phyloP scores from a whole-genome alignment of 805 yeast genomes.

The Diddensiella santjacobensis region DNA sequence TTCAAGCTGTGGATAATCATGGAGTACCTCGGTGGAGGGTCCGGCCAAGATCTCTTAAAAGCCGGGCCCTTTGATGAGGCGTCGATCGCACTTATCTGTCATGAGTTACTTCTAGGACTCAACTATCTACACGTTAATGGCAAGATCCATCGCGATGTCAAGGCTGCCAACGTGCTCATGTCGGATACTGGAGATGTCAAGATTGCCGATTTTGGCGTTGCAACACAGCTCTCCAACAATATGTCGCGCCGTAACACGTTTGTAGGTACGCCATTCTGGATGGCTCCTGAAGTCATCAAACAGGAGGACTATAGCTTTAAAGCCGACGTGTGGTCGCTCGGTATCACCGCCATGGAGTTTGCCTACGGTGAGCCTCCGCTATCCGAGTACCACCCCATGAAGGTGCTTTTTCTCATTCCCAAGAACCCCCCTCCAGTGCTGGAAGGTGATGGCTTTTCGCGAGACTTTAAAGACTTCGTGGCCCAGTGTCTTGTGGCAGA shows the following conservation, averaged over 20 bases:
- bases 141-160: slow-evolving; percentile 85
- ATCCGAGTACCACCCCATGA: slow-evolving; percentile 51
- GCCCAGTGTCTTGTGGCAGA: slow-evolving; percentile 64
- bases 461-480: slow-evolving; percentile 67
- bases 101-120: slow-evolving; percentile 57
- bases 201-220: slow-evolving; percentile 94
- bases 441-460: slow-evolving; percentile 35
- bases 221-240: slow-evolving; percentile 67
- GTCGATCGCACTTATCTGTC: slow-evolving; percentile 49
- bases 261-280: slow-evolving; percentile 73
- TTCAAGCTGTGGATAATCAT: slow-evolving; percentile 73
- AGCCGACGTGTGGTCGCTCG: slow-evolving; percentile 79
- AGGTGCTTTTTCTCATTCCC: slow-evolving; percentile 50
- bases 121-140: slow-evolving; percentile 65
- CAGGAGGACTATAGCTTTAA: slow-evolving; percentile 72
- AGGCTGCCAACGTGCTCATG: slow-evolving; percentile 84
- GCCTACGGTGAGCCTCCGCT: slow-evolving; percentile 72
- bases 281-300: slow-evolving; percentile 97
- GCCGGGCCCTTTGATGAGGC: slow-evolving; percentile 51
- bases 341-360: slow-evolving; percentile 72
- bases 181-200: slow-evolving; percentile 72
- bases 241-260: slow-evolving; percentile 46
- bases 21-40: slow-evolving; percentile 80
- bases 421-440: slow-evolving; percentile 46
- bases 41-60: slow-evolving; percentile 57